Percentiles rank a stretch among this genome's conserved stretches.
phyloP scores from a whole-genome alignment of 768 basidiomycete genomes.

The Erythrobasidium yunnanense region DNA sequence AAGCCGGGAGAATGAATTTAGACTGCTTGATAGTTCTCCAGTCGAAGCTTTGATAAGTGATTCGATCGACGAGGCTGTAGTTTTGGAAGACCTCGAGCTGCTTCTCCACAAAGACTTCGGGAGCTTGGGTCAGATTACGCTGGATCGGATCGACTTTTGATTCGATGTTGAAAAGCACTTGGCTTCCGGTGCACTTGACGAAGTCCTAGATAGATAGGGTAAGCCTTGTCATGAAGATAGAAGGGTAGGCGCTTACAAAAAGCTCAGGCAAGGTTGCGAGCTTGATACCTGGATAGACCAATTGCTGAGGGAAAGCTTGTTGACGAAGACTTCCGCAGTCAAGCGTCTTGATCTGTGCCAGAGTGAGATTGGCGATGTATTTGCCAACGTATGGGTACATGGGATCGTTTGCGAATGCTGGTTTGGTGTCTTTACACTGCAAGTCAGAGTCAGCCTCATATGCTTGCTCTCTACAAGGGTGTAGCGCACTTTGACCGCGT shows the following conservation, averaged over 20 bases:
- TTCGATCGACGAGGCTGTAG: constrained; percentile 2
- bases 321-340: constrained; percentile 24
- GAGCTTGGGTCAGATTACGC: constrained; percentile 6
- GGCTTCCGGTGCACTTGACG: constrained; percentile 16
- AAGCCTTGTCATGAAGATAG: neutral
- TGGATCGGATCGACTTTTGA: neutral
- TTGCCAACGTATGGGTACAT: constrained; percentile 26
- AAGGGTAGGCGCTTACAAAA: neutral
- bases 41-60: constrained; percentile 32
- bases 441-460: neutral
- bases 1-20: constrained; percentile 19
- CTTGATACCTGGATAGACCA: constrained; percentile 23
- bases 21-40: constrained; percentile 18
- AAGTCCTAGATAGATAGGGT: constrained; percentile 19
- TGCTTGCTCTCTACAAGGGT: neutral
- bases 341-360: constrained; percentile 31
- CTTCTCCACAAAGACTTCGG: constrained; percentile 27
- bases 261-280: constrained; percentile 23
- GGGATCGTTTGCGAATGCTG: constrained; percentile 14
- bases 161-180: constrained; percentile 31
- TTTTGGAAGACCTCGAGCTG: neutral
- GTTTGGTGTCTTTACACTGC: constrained; percentile 27
- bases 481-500: neutral
- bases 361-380: constrained; percentile 30
- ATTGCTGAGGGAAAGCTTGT: constrained; percentile 18